Evolutionary conservation across 2,329 filamentous ascomycete genomes (phyloP), one percentile per base, ranked within the genome.

Genomic region (Beauveria varroae): DNA sequence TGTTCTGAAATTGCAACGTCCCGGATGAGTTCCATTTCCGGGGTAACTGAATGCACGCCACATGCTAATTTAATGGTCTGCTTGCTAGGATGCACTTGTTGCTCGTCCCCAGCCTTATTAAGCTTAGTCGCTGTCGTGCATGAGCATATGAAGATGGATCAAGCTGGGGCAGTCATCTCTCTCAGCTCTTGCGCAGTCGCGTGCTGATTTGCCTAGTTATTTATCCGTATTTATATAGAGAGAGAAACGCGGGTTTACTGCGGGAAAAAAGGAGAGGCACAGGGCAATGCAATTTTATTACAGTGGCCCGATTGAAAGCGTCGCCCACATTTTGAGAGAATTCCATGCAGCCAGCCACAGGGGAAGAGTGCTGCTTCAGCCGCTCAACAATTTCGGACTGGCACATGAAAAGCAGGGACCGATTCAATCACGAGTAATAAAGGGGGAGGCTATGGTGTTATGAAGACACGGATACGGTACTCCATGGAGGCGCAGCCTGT

Each of bases 121-220:
- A 60, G 57, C 49, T 16, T 60, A 60, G 57, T n/a, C 18, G 12
- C 46, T 37, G 40, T 34, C 24, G 46, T 41, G 47, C 56, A 51
- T 51, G 46, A 47, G 18, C 24, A 43, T 47, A 59, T 52, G 57
- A 58, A 43, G 43, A 52, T 52, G 57, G 47, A 58, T 41, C 34
- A 40, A 41, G 47, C 47, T 40, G 46, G 46, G 24, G 22, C 16
- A 10, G 18, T 20, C 10, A 16, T 53, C 9, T n/a, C 34, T 20
- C 24, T 20, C 24, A 53, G 22, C 6, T 8, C 34, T 34, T 24
- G 26, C 8, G n/a, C 34, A 24, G 40, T 60, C 57, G 57, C 40
- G 57, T 60, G 57, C 57, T 26, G 44, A 60, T 60, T 46, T 60
- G 57, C 57, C 57, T 30, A n/a, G n/a, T n/a, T n/a, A n/a, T n/a